Percentiles rank a stretch among this genome's conserved stretches.
These are phyloP conservation scores for Paramecium caudatum DNA, from an alignment of 73 alveolate genomes.

Conservation along the genomic window DNA sequence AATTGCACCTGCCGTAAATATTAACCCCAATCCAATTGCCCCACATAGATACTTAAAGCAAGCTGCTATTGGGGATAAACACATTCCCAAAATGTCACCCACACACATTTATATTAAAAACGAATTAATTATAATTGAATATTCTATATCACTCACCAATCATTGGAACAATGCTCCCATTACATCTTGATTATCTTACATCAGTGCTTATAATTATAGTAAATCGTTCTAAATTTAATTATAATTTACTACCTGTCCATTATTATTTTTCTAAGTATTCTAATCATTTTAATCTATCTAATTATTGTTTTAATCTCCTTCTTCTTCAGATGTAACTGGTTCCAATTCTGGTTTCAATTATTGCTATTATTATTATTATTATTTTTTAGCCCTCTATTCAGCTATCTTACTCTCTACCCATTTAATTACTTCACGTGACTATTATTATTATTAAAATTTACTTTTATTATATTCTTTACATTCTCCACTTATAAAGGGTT, in stretches of 20 bases:
- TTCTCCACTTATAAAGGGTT: not conserved
- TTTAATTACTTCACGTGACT: not conserved
- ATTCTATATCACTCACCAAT: too few species aligned
- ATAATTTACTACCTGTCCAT: too few species aligned
- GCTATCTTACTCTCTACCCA: conserved; percentile 5
- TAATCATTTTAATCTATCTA: not conserved
- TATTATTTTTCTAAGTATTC: too few species aligned
- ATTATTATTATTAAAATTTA: not conserved
- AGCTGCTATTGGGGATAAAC: conserved; percentile 35
- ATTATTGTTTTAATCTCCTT: not conserved
- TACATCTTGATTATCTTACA: too few species aligned
- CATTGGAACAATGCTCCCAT: too few species aligned
- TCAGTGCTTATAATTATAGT: too few species aligned
- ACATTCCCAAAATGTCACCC: conserved; percentile 42
- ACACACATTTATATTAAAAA: conserved; percentile 58
- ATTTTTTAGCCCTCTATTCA: not conserved
- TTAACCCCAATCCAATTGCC: conserved; percentile 46
- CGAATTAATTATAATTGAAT: conserved; percentile 53
- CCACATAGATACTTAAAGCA: conserved; percentile 50
- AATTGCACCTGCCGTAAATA: conserved; percentile 41
- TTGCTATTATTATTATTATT: not conserved
- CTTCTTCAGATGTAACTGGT: conserved; percentile 46
- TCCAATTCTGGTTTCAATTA: not conserved
- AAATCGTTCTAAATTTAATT: too few species aligned
- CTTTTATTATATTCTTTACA: conserved; percentile 7